Evolutionary conservation across 352 stramenopile genomes (phyloP), one percentile per base, ranked within the genome.

Genomic region (Halophytophthora batemanensis): DNA sequence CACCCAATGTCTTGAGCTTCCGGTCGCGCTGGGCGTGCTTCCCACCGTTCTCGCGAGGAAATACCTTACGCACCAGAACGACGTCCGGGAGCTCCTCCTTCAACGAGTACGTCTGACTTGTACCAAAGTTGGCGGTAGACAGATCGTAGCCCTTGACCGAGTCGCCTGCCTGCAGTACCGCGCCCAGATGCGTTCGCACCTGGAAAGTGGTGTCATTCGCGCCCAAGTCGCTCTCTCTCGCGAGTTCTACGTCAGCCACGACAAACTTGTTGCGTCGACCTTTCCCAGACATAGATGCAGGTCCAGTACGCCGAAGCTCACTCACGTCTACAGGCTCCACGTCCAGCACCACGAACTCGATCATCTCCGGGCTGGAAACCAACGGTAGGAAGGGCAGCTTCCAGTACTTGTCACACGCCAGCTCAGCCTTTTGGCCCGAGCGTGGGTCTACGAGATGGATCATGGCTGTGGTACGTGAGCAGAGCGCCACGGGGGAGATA

Each of bases 121-220:
- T 51, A 13, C 75, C 64, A 58, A 89, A 89, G 58, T 81, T 71
- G 33, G 71, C 54, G 11, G 66, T 72, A 2, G 74, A 60, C 18
- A 91, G 57, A 59, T 91, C 80, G 58, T 91, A 91, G 40, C 80
- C 80, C 58, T 84, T 82, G 43, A 87, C 81, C 6, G 60, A 77
- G 52, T 93, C 79, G 14, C 82, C 79, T 1, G 74, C 77, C 28
- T 68, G 51, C 35, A 93, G 59, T 21, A 84, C 50, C 5, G 58
- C 64, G 17, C 79, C 79, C 33, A 93, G 61, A 45, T 93, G 82
- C 38, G 62, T 86, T 4, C 72, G 70, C 11, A 88, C 61, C 19
- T 79, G 50, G 56, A 85, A 90, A 18, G 71, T 87, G 52, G 71
- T 87, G 51, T 93, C 82, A 57, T 90, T 93, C 34, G 86, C 77